Percentiles rank a stretch among this genome's conserved stretches.
Evolutionary conservation across 106 monocot genomes (phyloP).

Genomic region (Apostasia ramifera): DNA sequence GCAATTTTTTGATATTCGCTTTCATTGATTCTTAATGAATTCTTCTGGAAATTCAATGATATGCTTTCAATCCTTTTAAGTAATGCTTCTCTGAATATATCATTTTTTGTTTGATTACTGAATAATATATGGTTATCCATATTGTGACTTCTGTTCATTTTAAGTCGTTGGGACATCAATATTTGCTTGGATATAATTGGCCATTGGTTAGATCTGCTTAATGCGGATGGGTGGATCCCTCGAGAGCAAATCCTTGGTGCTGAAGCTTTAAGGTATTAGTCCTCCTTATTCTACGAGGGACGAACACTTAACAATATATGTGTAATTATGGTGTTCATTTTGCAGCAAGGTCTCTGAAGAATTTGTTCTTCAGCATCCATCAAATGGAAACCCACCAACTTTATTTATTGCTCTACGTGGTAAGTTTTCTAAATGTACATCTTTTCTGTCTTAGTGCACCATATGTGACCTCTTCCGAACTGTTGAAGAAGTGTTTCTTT

Average conservation of each 20-base stretch:
- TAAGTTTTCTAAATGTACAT: conserved; percentile 15
- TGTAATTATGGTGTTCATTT: neutral
- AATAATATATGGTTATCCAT: neutral
- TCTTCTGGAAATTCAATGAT: neutral
- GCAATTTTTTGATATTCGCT: neutral
- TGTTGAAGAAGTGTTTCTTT: too few species aligned
- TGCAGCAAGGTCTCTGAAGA: conserved; percentile 90
- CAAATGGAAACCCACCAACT: conserved; percentile 96
- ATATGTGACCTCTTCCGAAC: too few species aligned
- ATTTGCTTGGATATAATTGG: conserved; percentile 91
- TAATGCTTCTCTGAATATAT: neutral
- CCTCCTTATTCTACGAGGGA: neutral
- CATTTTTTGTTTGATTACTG: neutral
- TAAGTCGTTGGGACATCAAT: conserved; percentile 82
- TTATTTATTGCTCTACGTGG: conserved; percentile 84
- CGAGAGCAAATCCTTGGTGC: conserved; percentile 93
- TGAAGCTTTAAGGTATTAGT: conserved; percentile 83
- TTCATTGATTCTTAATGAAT: neutral
- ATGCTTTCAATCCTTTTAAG: neutral
- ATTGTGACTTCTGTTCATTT: conserved; percentile 11
- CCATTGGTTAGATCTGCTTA: conserved; percentile 96
- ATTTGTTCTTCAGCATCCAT: conserved; percentile 90
- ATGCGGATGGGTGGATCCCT: conserved; percentile 98
- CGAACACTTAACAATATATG: neutral
- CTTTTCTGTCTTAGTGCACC: neutral